Percentiles rank a stretch among this genome's conserved stretches.
Evolutionary conservation across 148 eudicot genomes (phyloP).

Genomic region (Cornus kousa): DNA sequence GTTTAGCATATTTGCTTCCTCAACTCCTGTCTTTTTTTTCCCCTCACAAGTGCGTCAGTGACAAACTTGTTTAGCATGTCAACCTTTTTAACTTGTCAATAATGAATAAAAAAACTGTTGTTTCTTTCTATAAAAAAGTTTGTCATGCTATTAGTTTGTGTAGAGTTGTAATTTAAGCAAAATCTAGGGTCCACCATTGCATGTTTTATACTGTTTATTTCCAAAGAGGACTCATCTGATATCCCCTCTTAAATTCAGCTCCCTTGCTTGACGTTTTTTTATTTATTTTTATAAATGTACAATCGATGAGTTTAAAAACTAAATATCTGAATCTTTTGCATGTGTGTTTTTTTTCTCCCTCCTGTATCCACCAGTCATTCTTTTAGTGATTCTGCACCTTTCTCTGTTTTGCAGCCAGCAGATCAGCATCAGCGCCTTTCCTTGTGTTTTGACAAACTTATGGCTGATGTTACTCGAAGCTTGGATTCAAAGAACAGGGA

Average conservation of each 20-base stretch:
- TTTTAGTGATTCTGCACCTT: conserved; percentile 6
- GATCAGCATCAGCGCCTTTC: conserved; percentile 83
- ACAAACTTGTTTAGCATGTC: too few relatives aligned
- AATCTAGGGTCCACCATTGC: background rate
- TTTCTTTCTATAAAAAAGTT: too few relatives aligned
- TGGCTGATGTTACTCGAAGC: conserved; percentile 68
- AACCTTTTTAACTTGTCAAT: too few relatives aligned
- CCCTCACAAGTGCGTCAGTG: too few relatives aligned
- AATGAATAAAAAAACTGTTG: too few relatives aligned
- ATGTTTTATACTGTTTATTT: background rate
- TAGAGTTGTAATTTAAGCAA: background rate
- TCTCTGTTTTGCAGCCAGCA: conserved; percentile 50
- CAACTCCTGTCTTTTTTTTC: too few relatives aligned
- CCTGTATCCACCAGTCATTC: background rate
- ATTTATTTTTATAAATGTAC: too few relatives aligned
- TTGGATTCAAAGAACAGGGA: conserved; percentile 83
- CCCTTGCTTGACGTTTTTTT: background rate
- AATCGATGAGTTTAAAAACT: background rate
- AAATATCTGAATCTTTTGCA: background rate
- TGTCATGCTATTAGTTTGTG: background rate
- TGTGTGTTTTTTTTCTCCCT: background rate
- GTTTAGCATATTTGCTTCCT: too few relatives aligned
- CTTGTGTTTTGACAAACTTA: conserved; percentile 62
- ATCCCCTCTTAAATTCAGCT: background rate
- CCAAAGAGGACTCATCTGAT: background rate